Conservation (phyloP, 2,329 filamentous ascomycete species). For the Curvularia hawaiiensis region DNA sequence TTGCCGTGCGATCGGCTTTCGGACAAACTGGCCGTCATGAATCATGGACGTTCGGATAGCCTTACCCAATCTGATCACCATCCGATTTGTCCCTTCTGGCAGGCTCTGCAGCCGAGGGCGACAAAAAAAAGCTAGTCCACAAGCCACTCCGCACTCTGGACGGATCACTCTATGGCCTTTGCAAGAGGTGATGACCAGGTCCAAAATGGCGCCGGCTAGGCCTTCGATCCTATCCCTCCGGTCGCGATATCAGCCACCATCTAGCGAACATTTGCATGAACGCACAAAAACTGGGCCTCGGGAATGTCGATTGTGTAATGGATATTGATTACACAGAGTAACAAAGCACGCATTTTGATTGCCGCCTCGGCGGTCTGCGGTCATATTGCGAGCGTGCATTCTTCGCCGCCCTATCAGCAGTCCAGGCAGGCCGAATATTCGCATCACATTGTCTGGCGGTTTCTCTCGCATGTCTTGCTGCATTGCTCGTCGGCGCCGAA, state of each 20-base stretch:
- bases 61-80: constrained; percentile 12
- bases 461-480: constrained; percentile 6
- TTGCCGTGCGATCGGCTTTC: constrained; percentile 8
- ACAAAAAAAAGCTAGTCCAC: background rate
- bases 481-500: constrained; percentile 6
- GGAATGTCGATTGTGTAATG: constrained; percentile 17
- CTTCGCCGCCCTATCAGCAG: constrained; percentile 10
- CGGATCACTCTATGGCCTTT: background rate
- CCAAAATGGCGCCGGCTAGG: constrained; percentile 1
- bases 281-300: constrained; percentile 18
- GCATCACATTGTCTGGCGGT: constrained; percentile 9
- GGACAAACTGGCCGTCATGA: constrained; percentile 8
- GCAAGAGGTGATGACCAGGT: background rate
- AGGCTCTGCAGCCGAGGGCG: constrained; percentile 1
- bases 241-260: constrained; percentile 1
- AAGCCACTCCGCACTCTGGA: constrained; percentile 2
- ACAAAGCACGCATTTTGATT: constrained; percentile 5
- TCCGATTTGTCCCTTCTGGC: constrained; percentile 1
- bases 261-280: constrained; percentile 23
- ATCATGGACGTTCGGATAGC: constrained; percentile 10
- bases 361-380: constrained; percentile 5
- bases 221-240: constrained; percentile 4
- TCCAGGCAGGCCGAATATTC: background rate
- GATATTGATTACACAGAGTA: constrained; percentile 16
- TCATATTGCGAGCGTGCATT: constrained; percentile 7